Conservation (phyloP, 1,139 yeast genomes). For the Debaryomycetaceae sp. region DNA sequence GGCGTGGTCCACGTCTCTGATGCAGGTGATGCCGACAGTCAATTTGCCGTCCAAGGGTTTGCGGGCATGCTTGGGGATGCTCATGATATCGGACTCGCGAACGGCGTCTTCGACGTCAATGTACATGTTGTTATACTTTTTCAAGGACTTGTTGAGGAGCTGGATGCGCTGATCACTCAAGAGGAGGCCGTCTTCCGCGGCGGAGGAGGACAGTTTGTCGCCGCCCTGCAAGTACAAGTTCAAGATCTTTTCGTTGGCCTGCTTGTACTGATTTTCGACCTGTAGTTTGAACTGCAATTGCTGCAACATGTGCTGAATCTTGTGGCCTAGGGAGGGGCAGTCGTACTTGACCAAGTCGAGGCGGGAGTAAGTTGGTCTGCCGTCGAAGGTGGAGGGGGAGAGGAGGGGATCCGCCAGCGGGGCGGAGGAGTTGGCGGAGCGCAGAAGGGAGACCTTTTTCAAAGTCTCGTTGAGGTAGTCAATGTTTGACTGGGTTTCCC, state of each 20-base stretch:
- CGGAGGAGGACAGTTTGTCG: conserved; percentile 73
- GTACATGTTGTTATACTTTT: conserved; percentile 83
- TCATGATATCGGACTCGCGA: conserved; percentile 53
- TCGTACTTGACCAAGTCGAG: conserved; percentile 84
- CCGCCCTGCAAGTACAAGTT: conserved; percentile 85
- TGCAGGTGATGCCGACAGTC: conserved; percentile 57
- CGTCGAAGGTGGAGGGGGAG: conserved; percentile 2
- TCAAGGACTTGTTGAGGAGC: conserved; percentile 70
- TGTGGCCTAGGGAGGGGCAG: conserved; percentile 90
- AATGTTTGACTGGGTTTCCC: conserved; percentile 86
- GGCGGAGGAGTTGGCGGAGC: neutral
- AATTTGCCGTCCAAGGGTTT: conserved; percentile 78
- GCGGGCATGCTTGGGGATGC: conserved; percentile 61
- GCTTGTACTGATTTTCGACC: conserved; percentile 86
- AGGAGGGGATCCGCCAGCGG: conserved; percentile 1
- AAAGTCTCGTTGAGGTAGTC: conserved; percentile 77
- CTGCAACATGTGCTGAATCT: conserved; percentile 90
- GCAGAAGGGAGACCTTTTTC: conserved; percentile 43
- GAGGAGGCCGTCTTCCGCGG: conserved; percentile 77
- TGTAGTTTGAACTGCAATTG: conserved; percentile 87
- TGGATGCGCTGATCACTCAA: conserved; percentile 84
- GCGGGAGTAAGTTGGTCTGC: conserved; percentile 43
- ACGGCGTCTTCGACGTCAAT: conserved; percentile 52
- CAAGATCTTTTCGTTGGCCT: conserved; percentile 82
- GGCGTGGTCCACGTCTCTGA: conserved; percentile 86